Conservation (phyloP, 2,329 filamentous ascomycete genomes). For the Elsinoe ampelina region DNA sequence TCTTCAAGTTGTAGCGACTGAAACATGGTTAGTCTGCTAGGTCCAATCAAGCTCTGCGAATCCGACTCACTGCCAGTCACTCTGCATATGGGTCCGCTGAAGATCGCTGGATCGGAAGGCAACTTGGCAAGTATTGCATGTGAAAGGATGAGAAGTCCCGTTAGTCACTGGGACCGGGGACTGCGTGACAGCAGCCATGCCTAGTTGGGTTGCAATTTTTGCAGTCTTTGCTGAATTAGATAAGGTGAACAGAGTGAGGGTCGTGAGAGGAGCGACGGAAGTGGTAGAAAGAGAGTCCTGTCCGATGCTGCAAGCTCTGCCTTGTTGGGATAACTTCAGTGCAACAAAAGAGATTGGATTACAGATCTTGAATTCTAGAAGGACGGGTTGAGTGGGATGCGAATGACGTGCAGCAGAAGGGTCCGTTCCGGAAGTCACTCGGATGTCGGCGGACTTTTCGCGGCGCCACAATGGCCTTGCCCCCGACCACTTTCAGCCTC, state of each 20-base stretch:
- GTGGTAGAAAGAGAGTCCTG: no score
- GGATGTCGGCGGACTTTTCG: neutral
- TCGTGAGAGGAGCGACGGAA: no score
- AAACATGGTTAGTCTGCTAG: neutral
- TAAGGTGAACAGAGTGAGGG: no score
- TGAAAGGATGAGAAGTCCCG: conserved; percentile 67
- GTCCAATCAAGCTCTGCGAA: neutral
- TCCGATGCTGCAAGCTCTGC: no score
- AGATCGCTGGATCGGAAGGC: conserved; percentile 90
- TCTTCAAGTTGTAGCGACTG: conserved; percentile 92
- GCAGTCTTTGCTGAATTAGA: neutral
- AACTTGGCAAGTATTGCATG: conserved; percentile 96
- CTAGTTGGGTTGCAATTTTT: neutral
- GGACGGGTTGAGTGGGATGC: neutral
- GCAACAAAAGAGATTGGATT: neutral
- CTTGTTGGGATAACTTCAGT: neutral
- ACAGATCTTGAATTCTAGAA: conserved; percentile 12
- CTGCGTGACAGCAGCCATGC: conserved; percentile 10
- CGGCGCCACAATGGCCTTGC: no score
- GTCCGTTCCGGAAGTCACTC: neutral
- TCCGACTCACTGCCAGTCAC: conserved; percentile 84
- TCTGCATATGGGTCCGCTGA: conserved; percentile 93
- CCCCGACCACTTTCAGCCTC: neutral
- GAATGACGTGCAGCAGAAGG: conserved; percentile 7
- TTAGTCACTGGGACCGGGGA: conserved; percentile 4